A percentile compares a stretch with the other conserved stretches of the same genome.
Evolutionary conservation across 192 early-diverging fungal species (phyloP).

Genomic region (Coemansia sp.): DNA sequence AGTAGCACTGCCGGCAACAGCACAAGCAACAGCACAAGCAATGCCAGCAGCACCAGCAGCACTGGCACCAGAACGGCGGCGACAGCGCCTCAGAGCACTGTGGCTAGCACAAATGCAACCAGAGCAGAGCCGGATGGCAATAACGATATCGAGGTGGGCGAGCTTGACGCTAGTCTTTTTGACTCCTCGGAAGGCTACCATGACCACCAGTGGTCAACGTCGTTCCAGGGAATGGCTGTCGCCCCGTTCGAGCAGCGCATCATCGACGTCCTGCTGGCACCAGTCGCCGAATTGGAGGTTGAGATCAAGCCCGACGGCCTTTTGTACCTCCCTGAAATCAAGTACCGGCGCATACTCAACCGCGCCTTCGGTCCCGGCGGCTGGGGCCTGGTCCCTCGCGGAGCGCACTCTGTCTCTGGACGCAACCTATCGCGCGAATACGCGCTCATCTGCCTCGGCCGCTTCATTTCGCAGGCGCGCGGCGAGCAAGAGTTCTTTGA

Average conservation of each 20-base stretch:
- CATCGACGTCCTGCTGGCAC: constrained; percentile 68
- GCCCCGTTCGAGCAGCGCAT: constrained; percentile 74
- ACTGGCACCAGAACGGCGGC: neutral
- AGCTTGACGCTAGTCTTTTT: constrained; percentile 25
- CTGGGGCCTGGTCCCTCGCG: constrained; percentile 86
- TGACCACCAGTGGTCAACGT: constrained; percentile 63
- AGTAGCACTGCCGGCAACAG: neutral
- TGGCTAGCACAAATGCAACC: neutral
- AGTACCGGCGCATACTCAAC: constrained; percentile 94
- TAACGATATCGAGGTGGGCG: constrained; percentile 2
- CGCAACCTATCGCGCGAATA: constrained; percentile 88
- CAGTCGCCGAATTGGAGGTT: constrained; percentile 73
- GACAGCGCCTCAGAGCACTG: neutral
- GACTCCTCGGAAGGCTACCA: constrained; percentile 45
- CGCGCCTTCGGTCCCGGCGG: constrained; percentile 92
- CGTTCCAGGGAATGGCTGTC: constrained; percentile 69
- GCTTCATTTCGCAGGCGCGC: constrained; percentile 89
- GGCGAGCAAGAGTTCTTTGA: constrained; percentile 93
- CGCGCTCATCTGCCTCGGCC: constrained; percentile 80
- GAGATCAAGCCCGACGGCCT: constrained; percentile 97
- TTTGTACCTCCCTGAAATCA: constrained; percentile 94
- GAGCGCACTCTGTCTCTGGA: constrained; percentile 77
- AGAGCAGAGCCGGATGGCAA: neutral
- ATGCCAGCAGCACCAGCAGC: neutral
- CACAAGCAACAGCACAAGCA: neutral